Base-by-base conservation (phyloP, 2,329 filamentous ascomycete genomes). In the Hymenoscyphus infarciens region DNA sequence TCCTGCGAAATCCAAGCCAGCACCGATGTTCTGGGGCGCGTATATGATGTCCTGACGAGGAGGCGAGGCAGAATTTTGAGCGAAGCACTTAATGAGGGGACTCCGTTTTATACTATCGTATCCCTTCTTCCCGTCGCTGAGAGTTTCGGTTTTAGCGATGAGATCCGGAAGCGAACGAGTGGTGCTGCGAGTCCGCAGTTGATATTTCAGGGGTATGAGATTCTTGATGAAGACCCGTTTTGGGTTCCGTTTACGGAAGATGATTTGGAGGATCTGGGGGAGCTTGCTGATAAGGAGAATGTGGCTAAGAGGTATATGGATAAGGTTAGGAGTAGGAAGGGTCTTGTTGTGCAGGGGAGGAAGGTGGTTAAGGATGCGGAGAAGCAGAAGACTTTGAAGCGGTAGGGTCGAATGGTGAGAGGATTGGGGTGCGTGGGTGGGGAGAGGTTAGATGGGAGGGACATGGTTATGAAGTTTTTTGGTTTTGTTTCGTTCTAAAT, bases 181-280 rank as follows among this genome's bases (percentile, higher is more conserved):
- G 95, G 95, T 2, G 91, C 90, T 2, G 95, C 95, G 0, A 90
- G 91, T 71, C 95, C 95, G 57, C 95, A 98, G 80, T 82, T 99
- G 42, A 89, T 96, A 65, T 99, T 98, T 74, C 86, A 91, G 7
- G 95, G 95, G 0, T 99, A 93, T 73, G 92, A 97, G 76, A 85
- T 96, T 69, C 81, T 98, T 1, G 92, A 98, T 74, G 89, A 97
- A 77, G 95, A 99, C 79, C 95, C 95, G 0, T 96, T 96, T 79
- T 99, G 95, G 95, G 92, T 96, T 56, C 95, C 95, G 1, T 92
- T 92, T 68, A 98, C 94, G 0, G 95, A 98, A 74, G 95, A 98
- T 75, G 92, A 99, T 73, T 78, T 99, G 59, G 95, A 99, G 81
- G 95, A 99, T 80, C 78, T 99, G 64, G 95, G 95, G 29, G 94